Base-by-base conservation (phyloP, 2,329 filamentous ascomycete genomes). In the Orbilia brochopaga region DNA sequence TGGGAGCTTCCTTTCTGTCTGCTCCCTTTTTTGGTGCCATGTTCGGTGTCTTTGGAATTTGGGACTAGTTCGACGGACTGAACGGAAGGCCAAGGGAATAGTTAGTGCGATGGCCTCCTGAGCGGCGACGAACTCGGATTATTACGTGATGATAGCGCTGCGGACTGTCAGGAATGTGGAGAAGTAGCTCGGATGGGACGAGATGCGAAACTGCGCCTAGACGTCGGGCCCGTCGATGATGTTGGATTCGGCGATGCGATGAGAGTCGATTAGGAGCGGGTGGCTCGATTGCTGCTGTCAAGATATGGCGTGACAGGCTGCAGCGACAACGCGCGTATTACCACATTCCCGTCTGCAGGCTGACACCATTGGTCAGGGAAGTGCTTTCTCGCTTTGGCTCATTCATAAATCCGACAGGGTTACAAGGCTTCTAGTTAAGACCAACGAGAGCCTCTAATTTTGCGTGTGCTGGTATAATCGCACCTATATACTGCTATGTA, bases 1-100 rank as follows among this genome's bases (percentile, higher is more conserved):
- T 70, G n/a, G 66, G 66, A 27, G 27, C 54, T 58, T 70, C 66
- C 66, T 64, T 70, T 64, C 64, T 70, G 60, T 70, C 66, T 11
- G 40, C 46, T 46, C 57, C 48, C 50, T 70, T 70, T 56, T 70
- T 70, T n/a, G 66, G 66, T 46, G 66, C 53, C 66, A 70, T 70
- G 17, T 56, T 61, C 42, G 35, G 61, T 30, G 57, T 58, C 51
- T 37, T 58, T 19, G 40, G 54, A 17, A 21, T 53, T 40, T 54
- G 57, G 37, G 57, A 51, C 52, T 21, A 54, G 65, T 53, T 17
- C 2, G 13, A 4, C 37, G 37, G 11, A 4, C 27, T 32, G 27
- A 32, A 32, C 4, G 27, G 27, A 32, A 32, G 37, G 53, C 57
- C 64, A 69, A 69, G 65, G 52, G 65, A 17, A 58, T 27, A 48